These are phyloP conservation scores for Botrytis paeoniae DNA, from an alignment of 2,329 filamentous ascomycete genomes.

Conservation along the genomic window DNA sequence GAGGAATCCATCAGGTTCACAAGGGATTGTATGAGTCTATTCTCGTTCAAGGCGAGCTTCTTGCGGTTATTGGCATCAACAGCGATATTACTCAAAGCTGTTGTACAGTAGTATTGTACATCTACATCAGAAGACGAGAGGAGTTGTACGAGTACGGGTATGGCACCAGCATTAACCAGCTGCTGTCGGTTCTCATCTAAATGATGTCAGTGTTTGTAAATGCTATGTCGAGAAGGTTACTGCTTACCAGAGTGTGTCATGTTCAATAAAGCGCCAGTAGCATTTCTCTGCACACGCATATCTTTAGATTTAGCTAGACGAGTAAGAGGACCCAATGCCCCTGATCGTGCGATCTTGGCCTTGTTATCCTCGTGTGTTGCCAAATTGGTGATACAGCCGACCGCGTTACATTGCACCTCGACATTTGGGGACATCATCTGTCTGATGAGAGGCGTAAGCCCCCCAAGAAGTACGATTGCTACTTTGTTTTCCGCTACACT, in stretches of 20 bases:
- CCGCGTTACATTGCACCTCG: conserved; percentile 98
- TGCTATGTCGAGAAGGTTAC: not conserved
- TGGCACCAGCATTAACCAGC: conserved; percentile 95
- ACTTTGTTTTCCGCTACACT: conserved; percentile 93
- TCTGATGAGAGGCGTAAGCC: conserved; percentile 84
- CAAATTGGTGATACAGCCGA: conserved; percentile 97
- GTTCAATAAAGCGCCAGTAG: conserved; percentile 91
- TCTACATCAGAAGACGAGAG: conserved; percentile 92
- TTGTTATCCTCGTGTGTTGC: conserved; percentile 99
- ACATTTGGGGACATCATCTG: conserved; percentile 99
- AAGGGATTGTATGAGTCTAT: conserved; percentile 86
- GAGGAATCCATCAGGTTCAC: conserved; percentile 97
- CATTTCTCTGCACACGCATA: conserved; percentile 97
- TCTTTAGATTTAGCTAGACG: conserved; percentile 94
- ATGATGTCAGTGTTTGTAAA: conserved; percentile 22
- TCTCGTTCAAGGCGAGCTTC: conserved; percentile 85
- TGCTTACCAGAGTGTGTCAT: conserved; percentile 95
- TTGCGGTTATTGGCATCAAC: conserved; percentile 90
- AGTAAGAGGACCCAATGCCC: conserved; percentile 86
- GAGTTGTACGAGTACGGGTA: conserved; percentile 92
- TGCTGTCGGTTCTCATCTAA: conserved; percentile 96
- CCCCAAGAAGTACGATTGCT: conserved; percentile 87
- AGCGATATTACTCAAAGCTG: conserved; percentile 95
- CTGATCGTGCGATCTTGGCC: conserved; percentile 94
- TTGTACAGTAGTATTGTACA: conserved; percentile 99